Conservation (phyloP, 1,139 yeast species). For the Kodamaea alishanica region DNA sequence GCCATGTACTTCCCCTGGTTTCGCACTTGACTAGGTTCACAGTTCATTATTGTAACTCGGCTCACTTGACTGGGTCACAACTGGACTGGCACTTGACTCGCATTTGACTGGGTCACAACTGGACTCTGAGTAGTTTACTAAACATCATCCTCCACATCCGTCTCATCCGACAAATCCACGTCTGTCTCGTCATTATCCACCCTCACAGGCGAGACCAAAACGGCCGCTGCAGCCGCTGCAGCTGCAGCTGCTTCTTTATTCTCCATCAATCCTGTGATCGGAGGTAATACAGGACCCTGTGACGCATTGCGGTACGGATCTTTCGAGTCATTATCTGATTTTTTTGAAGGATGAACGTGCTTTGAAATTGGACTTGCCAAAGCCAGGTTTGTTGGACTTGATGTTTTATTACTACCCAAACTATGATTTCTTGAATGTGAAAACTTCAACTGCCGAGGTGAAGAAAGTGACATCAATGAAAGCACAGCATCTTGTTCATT, state of each 20-base stretch:
- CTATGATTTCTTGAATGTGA: conserved; percentile 33
- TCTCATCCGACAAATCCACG: conserved; percentile 16
- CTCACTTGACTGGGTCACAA: too few species aligned
- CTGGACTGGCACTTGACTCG: too few species aligned
- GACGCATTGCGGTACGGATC: conserved; percentile 7
- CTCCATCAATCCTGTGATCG: conserved; percentile 30
- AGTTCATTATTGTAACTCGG: too few species aligned
- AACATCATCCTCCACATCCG: conserved; percentile 11
- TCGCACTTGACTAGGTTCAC: too few species aligned
- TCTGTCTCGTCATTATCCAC: conserved; percentile 36
- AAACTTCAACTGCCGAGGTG: conserved; percentile 38
- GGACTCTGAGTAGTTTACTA: too few species aligned
- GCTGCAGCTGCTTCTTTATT: conserved; percentile 7
- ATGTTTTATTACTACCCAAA: conserved; percentile 21
- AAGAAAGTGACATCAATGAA: conserved; percentile 44
- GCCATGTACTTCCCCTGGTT: too few species aligned
- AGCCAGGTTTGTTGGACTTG: conserved; percentile 12
- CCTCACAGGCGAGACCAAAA: conserved; percentile 6
- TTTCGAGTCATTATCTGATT: neutral
- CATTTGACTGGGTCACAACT: too few species aligned
- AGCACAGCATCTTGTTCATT: conserved; percentile 44
- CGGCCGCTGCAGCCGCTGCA: conserved; percentile 3
- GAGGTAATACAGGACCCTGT: conserved; percentile 26
- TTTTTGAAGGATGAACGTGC: neutral
- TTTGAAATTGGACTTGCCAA: conserved; percentile 19